Evolutionary conservation across 1,284 basidiomycete genomes (phyloP).

Genomic region (Irpex lacteus): DNA sequence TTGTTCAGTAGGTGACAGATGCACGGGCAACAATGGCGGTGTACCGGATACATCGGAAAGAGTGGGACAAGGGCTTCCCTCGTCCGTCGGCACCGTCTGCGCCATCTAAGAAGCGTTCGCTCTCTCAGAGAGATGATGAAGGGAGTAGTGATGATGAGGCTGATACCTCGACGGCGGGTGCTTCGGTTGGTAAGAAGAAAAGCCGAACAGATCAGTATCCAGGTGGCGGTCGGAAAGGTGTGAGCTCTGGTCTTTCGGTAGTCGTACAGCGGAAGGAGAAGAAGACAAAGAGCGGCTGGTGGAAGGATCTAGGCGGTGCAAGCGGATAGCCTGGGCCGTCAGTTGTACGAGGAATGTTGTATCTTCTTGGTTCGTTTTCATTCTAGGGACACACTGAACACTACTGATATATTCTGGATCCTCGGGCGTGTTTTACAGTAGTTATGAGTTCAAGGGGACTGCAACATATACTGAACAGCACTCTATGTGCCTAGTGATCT

Average conservation of each 20-base stretch:
- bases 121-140: constrained; percentile 25
- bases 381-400: background rate
- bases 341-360: background rate
- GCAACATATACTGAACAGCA: background rate
- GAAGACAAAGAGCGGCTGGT: constrained; percentile 40
- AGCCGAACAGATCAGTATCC: constrained; percentile 31
- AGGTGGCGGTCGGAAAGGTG: constrained; percentile 60
- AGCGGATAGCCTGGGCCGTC: background rate
- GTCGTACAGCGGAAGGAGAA: constrained; percentile 38
- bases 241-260: constrained; percentile 73
- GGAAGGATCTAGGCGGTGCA: constrained; percentile 38
- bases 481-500: background rate
- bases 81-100: constrained; percentile 5
- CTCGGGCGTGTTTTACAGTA: too few species aligned
- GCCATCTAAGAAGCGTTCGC: constrained; percentile 3
- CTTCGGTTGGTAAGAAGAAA: constrained; percentile 8
- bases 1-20: constrained; percentile 40
- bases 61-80: constrained; percentile 70
- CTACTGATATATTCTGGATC: background rate
- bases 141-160: constrained; percentile 5
- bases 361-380: background rate
- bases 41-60: constrained; percentile 82
- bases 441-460: too few species aligned
- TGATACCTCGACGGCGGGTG: constrained; percentile 11
- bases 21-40: constrained; percentile 96